phyloP scores from a whole-genome alignment of 2,329 filamentous ascomycete genomes.

The Ciborinia camelliae region DNA sequence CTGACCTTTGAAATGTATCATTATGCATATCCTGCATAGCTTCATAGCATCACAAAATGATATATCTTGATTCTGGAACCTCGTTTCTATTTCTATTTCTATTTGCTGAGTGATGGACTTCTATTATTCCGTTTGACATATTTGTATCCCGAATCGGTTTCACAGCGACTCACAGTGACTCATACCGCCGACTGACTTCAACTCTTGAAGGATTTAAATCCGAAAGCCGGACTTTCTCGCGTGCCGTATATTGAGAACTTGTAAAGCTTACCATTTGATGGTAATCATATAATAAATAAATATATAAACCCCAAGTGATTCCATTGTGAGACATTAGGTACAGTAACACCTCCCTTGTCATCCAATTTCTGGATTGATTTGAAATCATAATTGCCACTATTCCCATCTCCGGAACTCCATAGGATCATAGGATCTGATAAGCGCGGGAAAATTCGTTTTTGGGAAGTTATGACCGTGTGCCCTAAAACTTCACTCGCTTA shows the following conservation, averaged over 20 bases:
- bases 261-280: conserved; percentile 2
- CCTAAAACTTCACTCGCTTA: conserved; percentile 19
- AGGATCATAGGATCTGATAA: too few relatives aligned
- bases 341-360: neutral
- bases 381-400: conserved; percentile 15
- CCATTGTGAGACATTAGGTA: conserved; percentile 20
- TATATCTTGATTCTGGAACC: conserved; percentile 23
- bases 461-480: conserved; percentile 3
- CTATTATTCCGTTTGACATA: neutral
- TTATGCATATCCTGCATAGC: conserved; percentile 20
- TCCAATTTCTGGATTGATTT: conserved; percentile 8
- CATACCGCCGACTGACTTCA: too few relatives aligned
- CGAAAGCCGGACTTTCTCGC: neutral
- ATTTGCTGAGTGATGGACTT: neutral
- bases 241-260: neutral
- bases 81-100: neutral
- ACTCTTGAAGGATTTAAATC: neutral
- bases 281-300: neutral
- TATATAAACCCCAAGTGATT: conserved; percentile 17
- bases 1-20: conserved; percentile 12
- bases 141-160: neutral
- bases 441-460: conserved; percentile 1
- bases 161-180: neutral
- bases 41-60: conserved; percentile 31
- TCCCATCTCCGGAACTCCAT: conserved; percentile 7